These are phyloP conservation scores for Aspergillus tamarii DNA, from an alignment of 2,329 filamentous ascomycete species.

Conservation along the genomic window DNA sequence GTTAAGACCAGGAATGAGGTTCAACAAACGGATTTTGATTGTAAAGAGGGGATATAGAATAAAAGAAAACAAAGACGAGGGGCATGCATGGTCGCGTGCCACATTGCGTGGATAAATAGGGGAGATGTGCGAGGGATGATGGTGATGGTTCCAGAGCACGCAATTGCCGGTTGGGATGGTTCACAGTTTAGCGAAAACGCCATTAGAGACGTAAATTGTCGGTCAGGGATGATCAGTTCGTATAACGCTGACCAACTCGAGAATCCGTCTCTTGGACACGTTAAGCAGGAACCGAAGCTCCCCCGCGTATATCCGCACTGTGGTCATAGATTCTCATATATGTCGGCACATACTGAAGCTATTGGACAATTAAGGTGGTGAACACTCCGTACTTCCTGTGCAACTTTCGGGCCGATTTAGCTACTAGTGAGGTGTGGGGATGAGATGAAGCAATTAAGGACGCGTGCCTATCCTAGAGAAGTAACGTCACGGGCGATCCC, in stretches of 20 bases:
- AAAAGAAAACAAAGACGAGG: not conserved
- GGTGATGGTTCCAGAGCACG: constrained; percentile 23
- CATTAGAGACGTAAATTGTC: not conserved
- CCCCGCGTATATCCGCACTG: not conserved
- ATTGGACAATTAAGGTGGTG: not conserved
- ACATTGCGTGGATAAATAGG: constrained; percentile 8
- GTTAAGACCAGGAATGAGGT: not conserved
- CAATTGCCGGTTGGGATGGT: constrained; percentile 24
- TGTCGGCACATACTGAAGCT: not conserved
- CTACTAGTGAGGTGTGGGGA: not conserved
- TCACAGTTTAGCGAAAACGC: constrained; percentile 11
- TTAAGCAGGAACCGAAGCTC: too few relatives aligned
- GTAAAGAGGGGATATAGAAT: constrained; percentile 1
- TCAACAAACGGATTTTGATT: not conserved
- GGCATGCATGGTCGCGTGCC: not conserved
- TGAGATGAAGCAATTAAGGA: not conserved
- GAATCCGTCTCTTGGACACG: not conserved
- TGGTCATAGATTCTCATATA: not conserved
- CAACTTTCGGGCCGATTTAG: not conserved
- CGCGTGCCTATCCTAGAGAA: not conserved
- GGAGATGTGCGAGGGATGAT: constrained; percentile 4
- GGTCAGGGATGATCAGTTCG: not conserved
- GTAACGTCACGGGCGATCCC: not conserved
- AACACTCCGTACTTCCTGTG: not conserved
- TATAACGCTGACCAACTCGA: not conserved